Base-by-base conservation (phyloP, 2,329 filamentous ascomycete species). In the Claviceps cyperi region DNA sequence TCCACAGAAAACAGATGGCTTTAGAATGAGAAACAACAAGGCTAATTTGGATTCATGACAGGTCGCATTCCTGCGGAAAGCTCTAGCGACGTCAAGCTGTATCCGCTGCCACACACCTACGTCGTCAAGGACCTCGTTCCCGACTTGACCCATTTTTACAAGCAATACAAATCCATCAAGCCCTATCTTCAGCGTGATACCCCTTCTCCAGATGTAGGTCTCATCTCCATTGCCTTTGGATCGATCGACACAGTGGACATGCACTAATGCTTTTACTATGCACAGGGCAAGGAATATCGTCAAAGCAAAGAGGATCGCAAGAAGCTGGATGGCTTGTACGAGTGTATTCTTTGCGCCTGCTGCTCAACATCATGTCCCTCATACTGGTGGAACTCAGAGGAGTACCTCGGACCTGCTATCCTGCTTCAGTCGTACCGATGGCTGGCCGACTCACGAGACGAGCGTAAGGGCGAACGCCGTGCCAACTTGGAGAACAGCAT, bases 121-220 rank as follows among this genome's bases (percentile, higher is more conserved):
- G 87, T 98, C 60, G 90, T 98, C 73, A 98, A 97, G 81, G 92
- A 98, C 68, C 81, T 98, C 55, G 92, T 98, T 36, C 91, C 92
- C 52, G 92, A 98, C 67, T 75, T 98, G 74, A 98, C 92, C 55
- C 86, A 92, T 64, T 97, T 98, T 75, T 98, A 98, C 81, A 97
- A 97, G 80, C 92, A 98, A 77, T 98, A 98, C 81, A 95, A 96
- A 74, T 96, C 90, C 15, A 96, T 98, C 73, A 94, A 97, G 82
- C 92, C 92, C 43, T 98, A 95, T 69, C 82, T 98, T 49, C 92
- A 97, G 75, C 81, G 89, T 64, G 84, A 90, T 56, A 92, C 87
- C 28, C 84, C 86, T 50, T 74, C 87, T 43, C 80, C 82, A 58
- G 86, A 96, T 65, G 87, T 94, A 78, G 67, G 84, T 76, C 47